A percentile compares a stretch with the other conserved stretches of the same genome.
These are phyloP conservation scores for Fusarium citri DNA, from an alignment of 2,329 filamentous ascomycete genomes.

Conservation along the genomic window DNA sequence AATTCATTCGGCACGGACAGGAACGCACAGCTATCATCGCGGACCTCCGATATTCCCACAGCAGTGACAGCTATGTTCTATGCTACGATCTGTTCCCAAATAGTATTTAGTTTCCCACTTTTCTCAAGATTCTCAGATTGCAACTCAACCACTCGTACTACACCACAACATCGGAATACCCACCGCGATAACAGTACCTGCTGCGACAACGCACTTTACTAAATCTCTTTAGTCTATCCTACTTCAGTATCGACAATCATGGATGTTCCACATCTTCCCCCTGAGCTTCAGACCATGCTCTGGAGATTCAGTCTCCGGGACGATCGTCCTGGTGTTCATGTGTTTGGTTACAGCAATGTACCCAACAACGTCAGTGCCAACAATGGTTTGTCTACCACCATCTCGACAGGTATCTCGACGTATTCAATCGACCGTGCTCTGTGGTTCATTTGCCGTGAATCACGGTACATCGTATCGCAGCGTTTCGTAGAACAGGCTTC, in stretches of 20 bases:
- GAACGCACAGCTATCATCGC: fast-evolving
- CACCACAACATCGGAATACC: not conserved
- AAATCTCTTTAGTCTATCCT: not conserved
- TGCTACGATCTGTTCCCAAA: not conserved
- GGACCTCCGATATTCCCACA: not conserved
- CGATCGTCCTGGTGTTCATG: not conserved
- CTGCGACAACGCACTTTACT: fast-evolving
- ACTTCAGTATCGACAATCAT: not conserved
- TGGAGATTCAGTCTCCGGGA: fast-evolving
- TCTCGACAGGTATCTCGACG: not conserved
- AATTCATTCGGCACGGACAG: not conserved
- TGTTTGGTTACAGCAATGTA: not conserved
- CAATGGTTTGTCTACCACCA: fast-evolving
- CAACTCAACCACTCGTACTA: not conserved
- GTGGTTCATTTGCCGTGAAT: not conserved
- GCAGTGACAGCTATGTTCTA: not conserved
- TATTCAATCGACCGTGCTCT: not conserved
- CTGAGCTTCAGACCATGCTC: not conserved
- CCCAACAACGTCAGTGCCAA: not conserved
- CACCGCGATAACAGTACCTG: too few relatives aligned
- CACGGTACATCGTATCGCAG: too few relatives aligned
- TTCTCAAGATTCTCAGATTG: not conserved
- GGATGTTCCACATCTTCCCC: too few relatives aligned
- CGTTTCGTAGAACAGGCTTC: too few relatives aligned
- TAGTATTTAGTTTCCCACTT: not conserved